Base-by-base conservation (phyloP, 2,329 filamentous ascomycete genomes). In the Colletotrichum agaves region DNA sequence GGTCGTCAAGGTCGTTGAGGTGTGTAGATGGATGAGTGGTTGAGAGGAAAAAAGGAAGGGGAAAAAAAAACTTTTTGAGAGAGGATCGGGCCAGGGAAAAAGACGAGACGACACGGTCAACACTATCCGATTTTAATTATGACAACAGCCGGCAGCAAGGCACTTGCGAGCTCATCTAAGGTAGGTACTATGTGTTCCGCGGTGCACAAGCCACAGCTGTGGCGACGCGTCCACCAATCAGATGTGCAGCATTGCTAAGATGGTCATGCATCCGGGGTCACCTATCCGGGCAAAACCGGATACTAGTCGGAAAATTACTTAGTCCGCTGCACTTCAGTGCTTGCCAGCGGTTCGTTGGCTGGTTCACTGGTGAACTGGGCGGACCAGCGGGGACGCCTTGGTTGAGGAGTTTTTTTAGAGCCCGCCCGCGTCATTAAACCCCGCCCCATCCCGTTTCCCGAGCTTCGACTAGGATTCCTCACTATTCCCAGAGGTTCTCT, bases 101-200 rank as follows among this genome's bases (percentile, higher is more conserved):
- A 69, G 73, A 73, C 72, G 72, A 73, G 73, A 66, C 68, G 69
- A 70, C 65, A 71, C 71, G 66, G 56, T 61, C 53, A 65, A 69
- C 47, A 69, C 66, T 69, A 72, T 72, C 78, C 78, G 78, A 74
- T 72, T 78, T 79, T 76, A 60, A 80, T 79, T 78, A 81, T 79
- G 78, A 75, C 78, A 80, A 79, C 77, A 75, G 73, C 73, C 65
- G 69, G 69, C 67, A 70, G 68, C 58, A 56, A 60, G 63, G 64
- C 31, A 61, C 47, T 41, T 55, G 44, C 27, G 74, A 76, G 75
- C 75, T 76, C 74, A 76, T 49, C 53, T 21, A n/a, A n/a, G n/a
- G n/a, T n/a, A n/a, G n/a, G n/a, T n/a, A 46, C 53, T 63, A 41
- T 35, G 52, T 60, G 27, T 33, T 43, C 55, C 31, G 33, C 50